These are phyloP conservation scores for Lasiosphaeria miniovina DNA, from an alignment of 495 filamentous ascomycete genomes.

Conservation along the genomic window DNA sequence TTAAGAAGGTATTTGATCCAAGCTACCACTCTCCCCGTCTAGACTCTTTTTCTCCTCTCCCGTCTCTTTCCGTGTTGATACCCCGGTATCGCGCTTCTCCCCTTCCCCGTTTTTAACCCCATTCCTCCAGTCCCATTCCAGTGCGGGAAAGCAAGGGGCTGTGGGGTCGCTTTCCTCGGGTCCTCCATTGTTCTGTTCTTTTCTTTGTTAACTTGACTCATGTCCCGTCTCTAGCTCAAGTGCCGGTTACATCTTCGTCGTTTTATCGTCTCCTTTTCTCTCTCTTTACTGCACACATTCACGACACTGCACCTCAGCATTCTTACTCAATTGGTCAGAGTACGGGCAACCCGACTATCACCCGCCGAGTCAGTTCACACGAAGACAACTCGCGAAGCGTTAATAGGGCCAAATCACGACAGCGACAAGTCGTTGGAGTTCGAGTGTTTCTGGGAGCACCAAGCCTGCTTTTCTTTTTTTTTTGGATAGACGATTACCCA, in stretches of 20 bases:
- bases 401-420: no score
- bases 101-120: not conserved
- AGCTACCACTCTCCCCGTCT: not conserved
- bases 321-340: no score
- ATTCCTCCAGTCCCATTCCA: conserved; percentile 1
- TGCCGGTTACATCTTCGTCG: not conserved
- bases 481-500: no score
- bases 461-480: no score
- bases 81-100: not conserved
- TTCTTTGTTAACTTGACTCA: conserved; percentile 2
- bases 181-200: not conserved
- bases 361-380: no score
- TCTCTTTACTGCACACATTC: not conserved
- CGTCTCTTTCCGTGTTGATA: not conserved
- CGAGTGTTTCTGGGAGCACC: no score
- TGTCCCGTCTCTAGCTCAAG: not conserved
- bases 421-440: no score
- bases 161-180: conserved; percentile 1
- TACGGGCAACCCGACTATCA: no score
- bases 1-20: no score
- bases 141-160: not conserved
- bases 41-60: not conserved
- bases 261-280: not conserved
- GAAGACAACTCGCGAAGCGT: no score
- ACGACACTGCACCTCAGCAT: no score